Conservation (phyloP, 108 stramenopile genomes). For the Thalassiosira profunda region DNA sequence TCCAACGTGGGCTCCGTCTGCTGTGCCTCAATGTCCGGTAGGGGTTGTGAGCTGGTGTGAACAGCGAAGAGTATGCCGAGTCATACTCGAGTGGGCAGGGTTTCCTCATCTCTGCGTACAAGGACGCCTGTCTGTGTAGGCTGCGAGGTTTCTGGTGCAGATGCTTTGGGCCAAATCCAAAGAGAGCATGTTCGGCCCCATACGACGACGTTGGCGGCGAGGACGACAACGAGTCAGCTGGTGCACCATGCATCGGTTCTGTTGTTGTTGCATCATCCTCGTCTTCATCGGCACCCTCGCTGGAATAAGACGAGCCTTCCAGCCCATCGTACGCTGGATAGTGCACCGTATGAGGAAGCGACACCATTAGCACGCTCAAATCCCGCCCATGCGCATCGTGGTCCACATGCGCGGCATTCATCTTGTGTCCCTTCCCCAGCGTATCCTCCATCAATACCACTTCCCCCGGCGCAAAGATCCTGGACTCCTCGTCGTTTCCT, state of each 20-base stretch:
- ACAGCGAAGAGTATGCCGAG: slow-evolving; percentile 43
- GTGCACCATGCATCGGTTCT: not conserved
- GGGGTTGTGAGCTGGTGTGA: slow-evolving; percentile 19
- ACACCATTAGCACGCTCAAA: slow-evolving; percentile 41
- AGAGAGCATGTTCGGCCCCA: slow-evolving; percentile 29
- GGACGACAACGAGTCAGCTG: slow-evolving; percentile 22
- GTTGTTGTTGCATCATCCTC: not conserved
- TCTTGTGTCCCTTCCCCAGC: slow-evolving; percentile 51
- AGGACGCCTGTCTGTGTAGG: not conserved
- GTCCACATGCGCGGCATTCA: slow-evolving; percentile 31
- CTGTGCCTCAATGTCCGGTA: too few relatives aligned
- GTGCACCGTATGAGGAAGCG: slow-evolving; percentile 47
- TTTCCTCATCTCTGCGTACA: too few relatives aligned
- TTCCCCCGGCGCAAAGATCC: slow-evolving; percentile 39
- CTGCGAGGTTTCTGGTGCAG: too few relatives aligned
- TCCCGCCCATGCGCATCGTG: slow-evolving; percentile 22
- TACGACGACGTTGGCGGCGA: slow-evolving; percentile 8
- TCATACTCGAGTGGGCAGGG: slow-evolving; percentile 48
- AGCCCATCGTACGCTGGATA: slow-evolving; percentile 2
- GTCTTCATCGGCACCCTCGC: not conserved
- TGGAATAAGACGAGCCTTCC: slow-evolving; percentile 3
- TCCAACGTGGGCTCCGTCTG: too few relatives aligned
- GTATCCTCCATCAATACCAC: slow-evolving; percentile 52
- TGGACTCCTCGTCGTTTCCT: slow-evolving; percentile 43
- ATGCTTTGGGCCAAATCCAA: slow-evolving; percentile 30